phyloP scores from a whole-genome alignment of 139 green algal genomes.

The Chlorella sp. region DNA sequence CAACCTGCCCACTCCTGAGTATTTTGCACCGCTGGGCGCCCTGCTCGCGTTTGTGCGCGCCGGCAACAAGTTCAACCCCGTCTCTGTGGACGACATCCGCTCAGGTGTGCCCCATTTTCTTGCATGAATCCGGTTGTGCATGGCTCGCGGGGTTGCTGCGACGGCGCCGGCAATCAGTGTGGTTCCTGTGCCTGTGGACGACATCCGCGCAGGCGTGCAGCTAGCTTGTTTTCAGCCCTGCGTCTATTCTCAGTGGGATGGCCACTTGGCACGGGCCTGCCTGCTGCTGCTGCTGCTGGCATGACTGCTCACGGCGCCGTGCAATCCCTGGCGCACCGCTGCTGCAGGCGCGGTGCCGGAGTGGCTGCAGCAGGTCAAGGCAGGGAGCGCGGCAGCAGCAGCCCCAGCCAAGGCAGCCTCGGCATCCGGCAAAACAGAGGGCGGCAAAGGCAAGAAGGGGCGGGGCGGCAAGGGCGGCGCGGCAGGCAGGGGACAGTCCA shows the following conservation, averaged over 20 bases:
- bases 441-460: not conserved
- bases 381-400: conserved; percentile 8
- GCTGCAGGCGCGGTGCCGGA: conserved; percentile 19
- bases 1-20: conserved; percentile 50
- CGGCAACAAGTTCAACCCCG: conserved; percentile 37
- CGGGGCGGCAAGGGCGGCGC: not conserved
- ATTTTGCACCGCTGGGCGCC: conserved; percentile 43
- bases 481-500: conserved; percentile 4
- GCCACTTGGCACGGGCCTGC: too few species aligned
- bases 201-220: conserved; percentile 31
- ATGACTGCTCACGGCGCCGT: too few species aligned
- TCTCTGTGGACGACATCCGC: conserved; percentile 34
- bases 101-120: not conserved
- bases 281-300: too few species aligned
- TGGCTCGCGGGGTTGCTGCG: too few species aligned
- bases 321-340: too few species aligned
- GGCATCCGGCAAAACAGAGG: not conserved
- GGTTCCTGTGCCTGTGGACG: conserved; percentile 3
- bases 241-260: too few species aligned
- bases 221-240: too few species aligned
- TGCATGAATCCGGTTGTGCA: too few species aligned
- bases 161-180: not conserved
- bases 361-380: conserved; percentile 18
- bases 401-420: not conserved
- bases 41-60: conserved; percentile 29